Evolutionary conservation across 345 rosid genomes (phyloP).

Genomic region (Alliaria petiolata): DNA sequence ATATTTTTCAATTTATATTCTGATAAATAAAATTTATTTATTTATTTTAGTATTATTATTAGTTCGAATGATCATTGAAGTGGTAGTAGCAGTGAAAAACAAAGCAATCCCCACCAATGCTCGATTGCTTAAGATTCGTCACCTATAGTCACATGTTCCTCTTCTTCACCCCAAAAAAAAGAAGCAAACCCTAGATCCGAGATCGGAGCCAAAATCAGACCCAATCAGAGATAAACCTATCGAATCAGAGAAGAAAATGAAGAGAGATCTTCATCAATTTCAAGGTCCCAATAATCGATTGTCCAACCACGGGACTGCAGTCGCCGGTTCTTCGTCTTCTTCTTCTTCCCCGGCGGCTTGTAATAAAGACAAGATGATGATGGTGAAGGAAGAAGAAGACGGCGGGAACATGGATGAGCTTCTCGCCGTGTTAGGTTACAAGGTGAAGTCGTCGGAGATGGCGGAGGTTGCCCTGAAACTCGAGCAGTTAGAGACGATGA

Average conservation of each 20-base stretch:
- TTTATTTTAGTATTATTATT: background rate
- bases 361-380: constrained; percentile 43
- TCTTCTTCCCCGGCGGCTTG: background rate
- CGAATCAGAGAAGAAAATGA: constrained; percentile 33
- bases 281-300: constrained; percentile 24
- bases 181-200: constrained; percentile 6
- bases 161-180: constrained; percentile 5
- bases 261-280: constrained; percentile 48
- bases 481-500: constrained; percentile 67
- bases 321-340: constrained; percentile 13
- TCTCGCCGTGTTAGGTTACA: constrained; percentile 67
- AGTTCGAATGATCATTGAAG: constrained; percentile 35
- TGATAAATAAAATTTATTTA: background rate
- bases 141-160: constrained; percentile 28
- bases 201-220: constrained; percentile 1
- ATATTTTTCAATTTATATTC: background rate
- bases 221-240: background rate
- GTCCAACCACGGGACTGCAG: constrained; percentile 4
- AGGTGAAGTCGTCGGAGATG: constrained; percentile 75
- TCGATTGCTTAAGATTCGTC: constrained; percentile 47
- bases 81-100: constrained; percentile 44
- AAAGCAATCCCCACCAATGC: constrained; percentile 33
- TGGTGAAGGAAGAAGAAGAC: constrained; percentile 40
- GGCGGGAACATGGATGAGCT: constrained; percentile 69
- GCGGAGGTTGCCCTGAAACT: constrained; percentile 83